phyloP scores from a whole-genome alignment of 202 grass and related monocot species.

The Digitaria exilis region DNA sequence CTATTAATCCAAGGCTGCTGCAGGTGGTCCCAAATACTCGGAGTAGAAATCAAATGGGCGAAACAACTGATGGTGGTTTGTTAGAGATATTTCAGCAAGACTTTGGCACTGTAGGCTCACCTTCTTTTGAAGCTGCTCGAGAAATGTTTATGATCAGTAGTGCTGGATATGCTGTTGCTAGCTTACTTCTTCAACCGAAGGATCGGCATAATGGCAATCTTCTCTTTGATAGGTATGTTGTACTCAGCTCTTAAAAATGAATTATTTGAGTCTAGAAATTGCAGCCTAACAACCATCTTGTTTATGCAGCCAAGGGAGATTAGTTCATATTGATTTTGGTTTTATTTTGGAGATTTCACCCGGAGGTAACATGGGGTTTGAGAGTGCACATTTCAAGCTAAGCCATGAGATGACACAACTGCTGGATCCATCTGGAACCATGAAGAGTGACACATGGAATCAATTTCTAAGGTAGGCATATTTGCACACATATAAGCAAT shows the following conservation, averaged over 20 bases:
- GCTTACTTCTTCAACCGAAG: slow-evolving; percentile 96
- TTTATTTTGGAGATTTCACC: slow-evolving; percentile 99
- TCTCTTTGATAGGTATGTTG: slow-evolving; percentile 90
- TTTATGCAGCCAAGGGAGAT: slow-evolving; percentile 84
- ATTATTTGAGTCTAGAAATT: slow-evolving; percentile 19
- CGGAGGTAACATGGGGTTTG: slow-evolving; percentile 96
- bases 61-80: slow-evolving; percentile 98
- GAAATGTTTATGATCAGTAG: slow-evolving; percentile 99
- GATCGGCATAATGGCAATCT: slow-evolving; percentile 99
- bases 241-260: slow-evolving; percentile 34
- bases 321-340: slow-evolving; percentile 99
- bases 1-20: slow-evolving; percentile 45
- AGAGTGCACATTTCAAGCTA: slow-evolving; percentile 99
- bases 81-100: slow-evolving; percentile 99
- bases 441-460: slow-evolving; percentile 99
- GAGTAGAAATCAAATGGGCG: slow-evolving; percentile 99
- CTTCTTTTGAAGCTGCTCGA: slow-evolving; percentile 90
- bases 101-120: slow-evolving; percentile 91
- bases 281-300: slow-evolving; percentile 34
- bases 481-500: neutral
- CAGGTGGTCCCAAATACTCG: slow-evolving; percentile 97
- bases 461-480: slow-evolving; percentile 89
- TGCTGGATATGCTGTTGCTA: slow-evolving; percentile 99
- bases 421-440: slow-evolving; percentile 97
- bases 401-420: slow-evolving; percentile 99